These are phyloP conservation scores for Pseudocercospora vitis DNA, from an alignment of 2,329 filamentous ascomycete genomes.

Conservation along the genomic window DNA sequence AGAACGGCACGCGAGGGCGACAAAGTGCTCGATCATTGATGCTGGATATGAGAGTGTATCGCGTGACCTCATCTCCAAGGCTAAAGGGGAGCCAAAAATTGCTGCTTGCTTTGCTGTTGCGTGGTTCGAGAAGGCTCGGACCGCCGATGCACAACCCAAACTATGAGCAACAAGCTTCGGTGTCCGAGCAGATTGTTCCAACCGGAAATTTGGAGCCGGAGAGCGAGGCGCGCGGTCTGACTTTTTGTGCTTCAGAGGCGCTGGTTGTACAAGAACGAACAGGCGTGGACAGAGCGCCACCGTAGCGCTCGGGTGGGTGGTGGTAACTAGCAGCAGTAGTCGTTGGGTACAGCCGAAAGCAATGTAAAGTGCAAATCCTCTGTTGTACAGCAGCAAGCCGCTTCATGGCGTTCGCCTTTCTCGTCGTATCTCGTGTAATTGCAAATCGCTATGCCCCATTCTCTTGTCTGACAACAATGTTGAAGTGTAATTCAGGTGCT, in stretches of 20 bases:
- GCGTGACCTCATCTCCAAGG: constrained; percentile 16
- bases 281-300: constrained; percentile 6
- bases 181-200: neutral
- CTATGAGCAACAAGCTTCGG: neutral
- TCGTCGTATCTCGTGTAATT: constrained; percentile 13
- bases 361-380: neutral
- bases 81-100: constrained; percentile 7
- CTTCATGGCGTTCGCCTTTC: constrained; percentile 10
- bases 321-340: neutral
- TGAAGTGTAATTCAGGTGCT: constrained; percentile 11
- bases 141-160: constrained; percentile 5
- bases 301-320: neutral
- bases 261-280: constrained; percentile 6
- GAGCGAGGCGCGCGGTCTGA: neutral
- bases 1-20: no score
- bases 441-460: constrained; percentile 12
- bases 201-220: neutral
- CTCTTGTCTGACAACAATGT: constrained; percentile 17
- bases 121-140: constrained; percentile 19
- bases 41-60: no score
- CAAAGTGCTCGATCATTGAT: constrained; percentile 4
- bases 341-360: neutral
- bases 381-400: constrained; percentile 5
- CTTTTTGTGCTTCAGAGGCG: neutral
- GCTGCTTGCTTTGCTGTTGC: no score